A percentile compares a stretch with the other conserved stretches of the same genome.
These are phyloP conservation scores for Hysterium pulicare DNA, from an alignment of 2,329 filamentous ascomycete species.

Conservation along the genomic window DNA sequence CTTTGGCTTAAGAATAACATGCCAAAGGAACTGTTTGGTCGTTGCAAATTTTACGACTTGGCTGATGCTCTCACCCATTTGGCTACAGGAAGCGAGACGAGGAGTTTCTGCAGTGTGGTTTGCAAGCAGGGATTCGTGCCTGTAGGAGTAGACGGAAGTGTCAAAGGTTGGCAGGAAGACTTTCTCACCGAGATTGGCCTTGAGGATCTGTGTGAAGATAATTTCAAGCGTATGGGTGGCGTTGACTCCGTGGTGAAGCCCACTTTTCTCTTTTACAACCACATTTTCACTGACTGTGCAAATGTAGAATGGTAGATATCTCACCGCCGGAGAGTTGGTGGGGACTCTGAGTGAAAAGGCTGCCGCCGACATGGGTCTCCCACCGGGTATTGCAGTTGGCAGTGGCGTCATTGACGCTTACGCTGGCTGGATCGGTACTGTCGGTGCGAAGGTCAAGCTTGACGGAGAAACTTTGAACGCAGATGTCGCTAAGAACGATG, in stretches of 20 bases:
- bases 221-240: slow-evolving; percentile 91
- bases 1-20: slow-evolving; percentile 99
- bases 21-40: slow-evolving; percentile 82
- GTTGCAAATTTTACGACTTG: slow-evolving; percentile 96
- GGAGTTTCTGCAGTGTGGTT: slow-evolving; percentile 93
- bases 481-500: slow-evolving; percentile 71
- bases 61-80: slow-evolving; percentile 90
- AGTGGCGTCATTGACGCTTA: slow-evolving; percentile 98
- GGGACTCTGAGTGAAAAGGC: slow-evolving; percentile 82
- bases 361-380: slow-evolving; percentile 76
- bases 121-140: slow-evolving; percentile 98
- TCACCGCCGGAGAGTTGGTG: slow-evolving; percentile 88
- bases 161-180: slow-evolving; percentile 97
- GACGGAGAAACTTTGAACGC: slow-evolving; percentile 64
- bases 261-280: slow-evolving; percentile 12
- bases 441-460: slow-evolving; percentile 90
- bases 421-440: slow-evolving; percentile 96
- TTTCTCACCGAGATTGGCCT: slow-evolving; percentile 86
- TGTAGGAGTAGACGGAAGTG: slow-evolving; percentile 93
- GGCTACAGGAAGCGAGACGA: slow-evolving; percentile 84
- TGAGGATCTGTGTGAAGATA: slow-evolving; percentile 75
- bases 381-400: slow-evolving; percentile 83
- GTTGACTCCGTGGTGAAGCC: slow-evolving; percentile 87
- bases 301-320: slow-evolving; percentile 86
- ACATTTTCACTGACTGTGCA: slow-evolving; percentile 26